These are phyloP conservation scores for Xylaria arbuscula DNA, from an alignment of 2,329 filamentous ascomycete species.

Conservation along the genomic window DNA sequence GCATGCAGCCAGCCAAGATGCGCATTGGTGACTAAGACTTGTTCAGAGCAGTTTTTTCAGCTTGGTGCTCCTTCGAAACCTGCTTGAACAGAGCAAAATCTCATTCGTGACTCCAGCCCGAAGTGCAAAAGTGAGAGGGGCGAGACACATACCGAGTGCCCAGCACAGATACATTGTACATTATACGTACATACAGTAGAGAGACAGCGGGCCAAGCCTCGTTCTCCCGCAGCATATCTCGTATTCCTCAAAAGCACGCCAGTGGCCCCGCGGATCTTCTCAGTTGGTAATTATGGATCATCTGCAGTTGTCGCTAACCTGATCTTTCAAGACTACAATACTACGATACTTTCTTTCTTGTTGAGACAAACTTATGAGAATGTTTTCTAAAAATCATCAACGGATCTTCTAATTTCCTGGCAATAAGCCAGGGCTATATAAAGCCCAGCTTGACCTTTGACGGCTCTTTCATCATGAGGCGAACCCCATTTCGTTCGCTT, in stretches of 20 bases:
- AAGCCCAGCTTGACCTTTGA: background rate
- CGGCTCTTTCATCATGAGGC: background rate
- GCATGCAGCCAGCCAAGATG: constrained; percentile 4
- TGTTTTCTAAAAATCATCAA: too few relatives aligned
- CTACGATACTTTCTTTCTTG: too few relatives aligned
- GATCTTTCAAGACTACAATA: background rate
- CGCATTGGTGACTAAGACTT: constrained; percentile 11
- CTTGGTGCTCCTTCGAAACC: background rate
- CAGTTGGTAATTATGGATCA: constrained; percentile 22
- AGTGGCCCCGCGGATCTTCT: constrained; percentile 20
- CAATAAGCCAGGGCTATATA: too few relatives aligned
- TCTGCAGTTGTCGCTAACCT: background rate
- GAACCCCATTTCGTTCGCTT: constrained; percentile 1
- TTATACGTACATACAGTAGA: background rate
- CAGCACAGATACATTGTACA: background rate
- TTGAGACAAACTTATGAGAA: background rate
- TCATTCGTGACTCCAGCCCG: background rate
- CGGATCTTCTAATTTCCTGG: too few relatives aligned
- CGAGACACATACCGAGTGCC: background rate
- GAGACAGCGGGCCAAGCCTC: constrained; percentile 11
- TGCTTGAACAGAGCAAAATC: background rate
- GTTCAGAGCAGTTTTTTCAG: background rate
- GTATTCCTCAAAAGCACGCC: constrained; percentile 27
- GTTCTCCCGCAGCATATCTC: constrained; percentile 21
- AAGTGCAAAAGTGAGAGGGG: constrained; percentile 1